Base-by-base conservation (phyloP, 2,329 filamentous ascomycete genomes). In the Aspergillus puulaauensis region DNA sequence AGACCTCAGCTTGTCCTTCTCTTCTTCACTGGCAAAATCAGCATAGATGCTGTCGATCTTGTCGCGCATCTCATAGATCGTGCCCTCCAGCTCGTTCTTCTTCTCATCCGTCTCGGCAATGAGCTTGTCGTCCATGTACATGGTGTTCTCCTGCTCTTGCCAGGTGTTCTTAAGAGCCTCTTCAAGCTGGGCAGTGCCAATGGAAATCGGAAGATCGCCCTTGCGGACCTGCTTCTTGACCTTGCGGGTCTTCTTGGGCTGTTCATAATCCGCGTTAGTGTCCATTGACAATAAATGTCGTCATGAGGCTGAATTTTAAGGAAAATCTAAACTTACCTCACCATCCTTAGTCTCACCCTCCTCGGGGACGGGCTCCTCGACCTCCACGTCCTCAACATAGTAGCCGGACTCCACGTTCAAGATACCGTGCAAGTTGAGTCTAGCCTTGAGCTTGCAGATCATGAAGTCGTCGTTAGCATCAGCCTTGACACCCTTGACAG, bases 171-270 rank as follows among this genome's bases (percentile, higher is more conserved):
- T 93, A 72, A 80, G 73, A 15, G 82, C 68, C 50, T 85, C 76
- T 61, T 96, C 92, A 57, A 97, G 83, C 39, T 91, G 89, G 49
- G 89, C 85, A 47, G 92, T 96, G 64, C 88, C 93, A 60, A 90
- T 84, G 58, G 90, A 87, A 65, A 99, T 89, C 61, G 93, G 91
- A 56, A 99, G 83, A 66, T 98, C 93, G 65, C 95, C 95, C 84
- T 97, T 98, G 78, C 93, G 90, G 65, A 97, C 90, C 81, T 98
- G 93, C 86, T 98, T 99, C 90, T 97, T 98, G 68, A 99, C 91
- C 82, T 97, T 98, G 74, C 93, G 89, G 54, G 87, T 96, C 88
- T 90, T 90, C 65, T 86, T 85, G 71, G 92, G 91, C 60, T 87
- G 85, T 55, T 86, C 84, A 3, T 86, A 84, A 66, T 83, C 83